A percentile compares a stretch with the other conserved stretches of the same genome.
phyloP scores from a whole-genome alignment of 1,139 yeast genomes.

The Magnusiomyces starmeri region DNA sequence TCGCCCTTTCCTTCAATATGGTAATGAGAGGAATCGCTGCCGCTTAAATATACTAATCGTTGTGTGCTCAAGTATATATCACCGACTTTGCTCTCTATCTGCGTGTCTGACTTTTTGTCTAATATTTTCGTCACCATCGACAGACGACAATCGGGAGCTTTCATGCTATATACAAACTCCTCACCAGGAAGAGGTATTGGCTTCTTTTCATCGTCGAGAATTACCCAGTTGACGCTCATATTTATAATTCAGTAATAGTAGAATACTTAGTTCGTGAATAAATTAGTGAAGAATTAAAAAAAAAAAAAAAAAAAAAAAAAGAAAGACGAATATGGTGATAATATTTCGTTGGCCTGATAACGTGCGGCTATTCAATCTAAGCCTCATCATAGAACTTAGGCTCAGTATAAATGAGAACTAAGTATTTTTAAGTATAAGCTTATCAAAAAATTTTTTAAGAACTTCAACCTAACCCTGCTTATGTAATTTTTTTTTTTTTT shows the following conservation, averaged over 20 bases:
- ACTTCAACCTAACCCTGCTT: neutral
- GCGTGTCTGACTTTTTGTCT: constrained; percentile 1
- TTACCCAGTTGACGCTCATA: constrained; percentile 28
- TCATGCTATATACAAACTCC: constrained; percentile 15
- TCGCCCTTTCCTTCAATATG: constrained; percentile 29
- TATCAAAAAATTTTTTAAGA: neutral
- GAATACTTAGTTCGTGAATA: neutral
- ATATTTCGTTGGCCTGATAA: neutral
- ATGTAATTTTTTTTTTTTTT: constrained; percentile 9
- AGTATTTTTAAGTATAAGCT: neutral
- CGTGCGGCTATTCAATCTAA: too few relatives aligned
- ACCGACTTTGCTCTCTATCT: constrained; percentile 4
- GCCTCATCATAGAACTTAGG: neutral
- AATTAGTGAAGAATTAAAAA: neutral
- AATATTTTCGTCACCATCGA: neutral
- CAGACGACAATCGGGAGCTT: neutral
- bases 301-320: too few relatives aligned
- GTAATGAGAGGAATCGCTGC: constrained; percentile 18
- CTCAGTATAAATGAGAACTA: neutral
- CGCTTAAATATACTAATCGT: constrained; percentile 19
- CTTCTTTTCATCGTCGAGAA: constrained; percentile 15
- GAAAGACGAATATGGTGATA: neutral
- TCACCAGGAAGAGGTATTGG: constrained; percentile 26
- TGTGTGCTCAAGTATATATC: constrained; percentile 12
- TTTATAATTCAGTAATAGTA: neutral